Evolutionary conservation across 2,329 filamentous ascomycete genomes (phyloP).

Genomic region (Cadophora sp.): DNA sequence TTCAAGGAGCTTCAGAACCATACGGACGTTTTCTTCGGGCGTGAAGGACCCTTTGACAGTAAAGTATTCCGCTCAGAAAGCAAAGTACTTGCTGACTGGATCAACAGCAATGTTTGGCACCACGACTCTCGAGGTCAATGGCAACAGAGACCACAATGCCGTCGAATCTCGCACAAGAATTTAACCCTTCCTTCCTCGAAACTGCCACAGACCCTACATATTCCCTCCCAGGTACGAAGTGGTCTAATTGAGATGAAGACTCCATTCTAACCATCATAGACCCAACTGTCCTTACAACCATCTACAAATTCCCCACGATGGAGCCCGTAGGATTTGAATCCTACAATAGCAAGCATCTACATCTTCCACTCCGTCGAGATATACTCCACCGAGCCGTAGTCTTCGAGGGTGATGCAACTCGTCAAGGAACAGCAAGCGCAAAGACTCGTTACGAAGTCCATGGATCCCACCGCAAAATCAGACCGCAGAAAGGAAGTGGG

Average conservation of each 20-base stretch:
- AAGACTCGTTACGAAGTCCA: constrained; percentile 85
- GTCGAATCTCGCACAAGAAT: constrained; percentile 31
- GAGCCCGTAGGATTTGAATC: constrained; percentile 80
- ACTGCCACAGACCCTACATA: constrained; percentile 22
- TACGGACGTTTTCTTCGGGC: constrained; percentile 35
- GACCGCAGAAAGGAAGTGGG: constrained; percentile 87
- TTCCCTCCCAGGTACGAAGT: constrained; percentile 27
- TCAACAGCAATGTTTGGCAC: constrained; percentile 52
- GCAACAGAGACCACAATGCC: constrained; percentile 52
- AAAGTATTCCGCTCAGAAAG: constrained; percentile 26
- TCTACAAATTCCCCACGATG: constrained; percentile 89
- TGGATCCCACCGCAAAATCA: constrained; percentile 82
- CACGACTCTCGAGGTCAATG: constrained; percentile 52
- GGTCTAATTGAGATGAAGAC: neutral
- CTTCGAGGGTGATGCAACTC: constrained; percentile 88
- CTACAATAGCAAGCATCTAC: constrained; percentile 83
- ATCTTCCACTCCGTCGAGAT: constrained; percentile 87
- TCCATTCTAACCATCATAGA: constrained; percentile 47
- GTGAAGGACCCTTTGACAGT: constrained; percentile 49
- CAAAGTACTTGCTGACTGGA: constrained; percentile 16
- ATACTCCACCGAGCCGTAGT: constrained; percentile 91
- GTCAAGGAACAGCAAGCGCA: constrained; percentile 83
- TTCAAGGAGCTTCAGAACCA: constrained; percentile 37
- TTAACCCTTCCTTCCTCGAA: constrained; percentile 26
- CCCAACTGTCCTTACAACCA: constrained; percentile 77